Evolutionary conservation across 148 eudicot genomes (phyloP).

Genomic region (Vaccinium darrowii): DNA sequence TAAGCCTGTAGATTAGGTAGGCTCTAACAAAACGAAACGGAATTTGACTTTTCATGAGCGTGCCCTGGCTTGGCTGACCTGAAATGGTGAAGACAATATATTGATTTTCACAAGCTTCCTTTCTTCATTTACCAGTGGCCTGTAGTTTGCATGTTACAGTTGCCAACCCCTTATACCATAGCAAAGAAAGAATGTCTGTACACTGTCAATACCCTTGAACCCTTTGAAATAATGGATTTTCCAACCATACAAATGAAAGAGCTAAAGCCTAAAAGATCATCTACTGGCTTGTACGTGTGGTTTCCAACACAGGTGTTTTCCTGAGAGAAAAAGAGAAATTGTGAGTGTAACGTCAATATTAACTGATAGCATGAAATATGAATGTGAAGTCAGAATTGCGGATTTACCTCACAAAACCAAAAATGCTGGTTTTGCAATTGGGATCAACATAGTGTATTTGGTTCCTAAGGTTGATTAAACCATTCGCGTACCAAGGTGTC

Average conservation of each 20-base stretch:
- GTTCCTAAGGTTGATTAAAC: conserved; percentile 18
- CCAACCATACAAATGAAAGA: conserved; percentile 3
- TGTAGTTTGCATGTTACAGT: conserved; percentile 2
- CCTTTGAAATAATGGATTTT: neutral
- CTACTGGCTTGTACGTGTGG: neutral
- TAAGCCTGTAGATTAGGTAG: neutral
- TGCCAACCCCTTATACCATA: neutral
- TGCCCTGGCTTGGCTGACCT: neutral
- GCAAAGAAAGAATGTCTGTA: neutral
- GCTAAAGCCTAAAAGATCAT: neutral
- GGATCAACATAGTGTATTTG: conserved; percentile 36
- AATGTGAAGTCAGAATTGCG: neutral
- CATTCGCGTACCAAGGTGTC: conserved; percentile 17
- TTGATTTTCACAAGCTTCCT: neutral
- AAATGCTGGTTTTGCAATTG: conserved; percentile 39
- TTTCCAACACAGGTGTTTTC: conserved; percentile 40
- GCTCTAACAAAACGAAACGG: neutral
- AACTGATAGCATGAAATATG: neutral
- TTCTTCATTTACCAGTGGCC: neutral
- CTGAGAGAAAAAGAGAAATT: conserved; percentile 28
- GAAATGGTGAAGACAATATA: neutral
- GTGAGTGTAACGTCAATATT: conserved; percentile 19
- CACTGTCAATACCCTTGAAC: neutral
- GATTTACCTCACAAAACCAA: conserved; percentile 32
- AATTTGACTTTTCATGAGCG: neutral